Base-by-base conservation (phyloP, 306 rosid species). In the Begonia loranthoides region DNA sequence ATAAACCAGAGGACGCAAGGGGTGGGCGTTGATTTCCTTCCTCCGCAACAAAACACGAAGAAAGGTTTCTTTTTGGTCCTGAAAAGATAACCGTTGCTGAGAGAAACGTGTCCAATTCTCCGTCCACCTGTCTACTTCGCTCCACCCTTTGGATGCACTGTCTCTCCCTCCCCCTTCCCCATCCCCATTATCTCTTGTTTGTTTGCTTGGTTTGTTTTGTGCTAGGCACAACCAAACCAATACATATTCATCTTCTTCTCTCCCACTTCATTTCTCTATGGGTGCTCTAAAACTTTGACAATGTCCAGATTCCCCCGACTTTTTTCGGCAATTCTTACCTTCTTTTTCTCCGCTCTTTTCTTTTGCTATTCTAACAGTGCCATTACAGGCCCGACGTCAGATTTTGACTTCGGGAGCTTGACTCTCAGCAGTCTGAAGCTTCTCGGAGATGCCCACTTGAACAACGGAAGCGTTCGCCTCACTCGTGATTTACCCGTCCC, bases 401-500 rank as follows among this genome's bases (percentile, higher is more conserved):
- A 92, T 14, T 86, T 92, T 60, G 94, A 86, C 84, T 83, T 83
- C 41, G 88, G 78, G 1, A 86, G 96, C 5, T 41, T 92, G 15
- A 80, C 88, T 0, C 56, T 92, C 6, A 75, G 75, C 36, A 76
- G 76, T 13, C 74, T 86, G 12, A 86, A 70, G 74, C 96, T 92
- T 6, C 74, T 92, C 45, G 99, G 99, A 5, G 99, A 92, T 22
- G 96, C 99, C 17, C 99, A 92, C 72, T 57, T 92, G 58, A 79
- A 71, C 72, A 86, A 92, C 65, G 89, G 71, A 13, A 86, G 84
- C 61, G 87, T 92, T 3, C 61, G 73, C 13, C 94, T 92, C 57
- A 86, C 99, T 12, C 81, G 84, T n/a, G 99, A 92, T 79, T 86
- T 83, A 55, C 59, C 94, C 63, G 96, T 92, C 9, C 99, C 99